Evolutionary conservation across 805 yeast species (phyloP).

Genomic region (Myxozyma sirexii): DNA sequence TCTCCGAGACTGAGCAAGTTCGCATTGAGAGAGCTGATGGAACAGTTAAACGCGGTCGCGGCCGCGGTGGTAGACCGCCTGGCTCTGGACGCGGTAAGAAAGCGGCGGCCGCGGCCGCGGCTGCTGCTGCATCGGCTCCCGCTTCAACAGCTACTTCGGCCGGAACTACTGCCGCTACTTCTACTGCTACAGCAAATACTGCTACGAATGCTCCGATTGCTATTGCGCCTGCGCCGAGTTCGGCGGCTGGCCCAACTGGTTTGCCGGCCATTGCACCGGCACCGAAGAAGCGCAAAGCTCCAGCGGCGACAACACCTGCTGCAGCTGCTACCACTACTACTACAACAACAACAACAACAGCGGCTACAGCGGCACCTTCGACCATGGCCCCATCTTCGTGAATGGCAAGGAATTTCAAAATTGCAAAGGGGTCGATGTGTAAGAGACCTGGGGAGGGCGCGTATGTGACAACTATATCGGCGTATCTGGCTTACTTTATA

Average conservation of each 20-base stretch:
- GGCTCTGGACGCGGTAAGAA: slow-evolving; percentile 14
- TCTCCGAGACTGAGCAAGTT: slow-evolving; percentile 59
- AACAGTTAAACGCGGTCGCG: slow-evolving; percentile 43
- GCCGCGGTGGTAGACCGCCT: slow-evolving; percentile 21
- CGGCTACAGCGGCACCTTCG: not conserved
- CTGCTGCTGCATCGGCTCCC: slow-evolving; percentile 7
- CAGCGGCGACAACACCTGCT: not conserved
- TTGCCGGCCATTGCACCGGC: slow-evolving; percentile 9
- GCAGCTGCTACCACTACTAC: not conserved
- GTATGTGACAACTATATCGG: not conserved
- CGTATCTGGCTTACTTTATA: not conserved
- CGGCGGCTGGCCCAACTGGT: not conserved
- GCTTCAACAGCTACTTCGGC: not conserved
- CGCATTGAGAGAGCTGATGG: slow-evolving; percentile 52
- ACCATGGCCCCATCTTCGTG: too few species aligned
- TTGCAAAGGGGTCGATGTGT: too few species aligned
- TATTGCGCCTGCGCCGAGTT: slow-evolving; percentile 21
- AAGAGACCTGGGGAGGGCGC: too few species aligned
- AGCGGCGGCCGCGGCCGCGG: slow-evolving; percentile 5
- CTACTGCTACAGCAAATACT: not conserved
- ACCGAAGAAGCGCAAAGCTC: not conserved
- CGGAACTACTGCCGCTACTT: not conserved
- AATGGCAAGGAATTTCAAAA: too few species aligned
- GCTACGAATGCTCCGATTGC: slow-evolving; percentile 2
- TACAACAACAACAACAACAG: not conserved